Evolutionary conservation across 495 filamentous ascomycete species (phyloP).

Genomic region (Trichoderma virens): DNA sequence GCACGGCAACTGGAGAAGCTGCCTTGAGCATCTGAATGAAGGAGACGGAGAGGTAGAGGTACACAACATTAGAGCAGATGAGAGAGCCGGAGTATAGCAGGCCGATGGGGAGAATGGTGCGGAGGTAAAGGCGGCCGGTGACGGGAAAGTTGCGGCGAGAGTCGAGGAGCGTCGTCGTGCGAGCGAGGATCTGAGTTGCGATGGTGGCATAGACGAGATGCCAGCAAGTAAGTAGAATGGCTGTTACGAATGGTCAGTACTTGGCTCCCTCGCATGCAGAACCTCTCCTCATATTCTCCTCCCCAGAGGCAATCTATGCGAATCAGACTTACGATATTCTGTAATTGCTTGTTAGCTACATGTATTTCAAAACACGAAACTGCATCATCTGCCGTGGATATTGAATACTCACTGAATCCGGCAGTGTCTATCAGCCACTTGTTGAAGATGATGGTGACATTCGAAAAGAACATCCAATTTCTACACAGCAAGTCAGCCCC

Average conservation of each 20-base stretch:
- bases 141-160: constrained; percentile 61
- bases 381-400: not conserved
- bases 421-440: constrained; percentile 75
- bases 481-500: constrained; percentile 30
- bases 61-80: constrained; percentile 66
- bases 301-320: not conserved
- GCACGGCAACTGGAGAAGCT: constrained; percentile 58
- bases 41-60: constrained; percentile 66
- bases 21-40: constrained; percentile 86
- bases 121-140: constrained; percentile 58
- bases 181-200: constrained; percentile 64
- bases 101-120: constrained; percentile 68
- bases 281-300: not conserved
- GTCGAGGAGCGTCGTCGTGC: constrained; percentile 60
- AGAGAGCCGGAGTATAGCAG: constrained; percentile 63
- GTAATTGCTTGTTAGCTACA: constrained; percentile 16
- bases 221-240: constrained; percentile 64
- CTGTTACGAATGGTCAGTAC: constrained; percentile 15
- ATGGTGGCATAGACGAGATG: constrained; percentile 66
- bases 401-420: constrained; percentile 63
- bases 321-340: constrained; percentile 29
- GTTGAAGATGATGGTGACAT: constrained; percentile 88
- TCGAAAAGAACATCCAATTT: constrained; percentile 82
- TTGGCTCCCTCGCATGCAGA: not conserved
- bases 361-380: not conserved